These are phyloP conservation scores for Barnettozyma salicaria DNA, from an alignment of 805 yeast species.

Conservation along the genomic window DNA sequence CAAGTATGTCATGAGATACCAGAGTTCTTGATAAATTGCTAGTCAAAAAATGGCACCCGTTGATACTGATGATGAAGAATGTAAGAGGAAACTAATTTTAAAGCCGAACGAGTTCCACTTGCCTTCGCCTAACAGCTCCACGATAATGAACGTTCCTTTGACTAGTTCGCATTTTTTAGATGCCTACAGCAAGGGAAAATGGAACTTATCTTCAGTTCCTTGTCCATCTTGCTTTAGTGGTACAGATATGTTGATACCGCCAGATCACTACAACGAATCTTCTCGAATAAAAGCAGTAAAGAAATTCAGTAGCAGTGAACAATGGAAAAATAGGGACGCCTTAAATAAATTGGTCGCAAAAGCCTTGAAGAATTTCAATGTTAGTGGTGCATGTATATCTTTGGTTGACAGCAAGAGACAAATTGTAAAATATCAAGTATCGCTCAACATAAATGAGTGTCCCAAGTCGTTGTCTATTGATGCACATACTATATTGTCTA, in stretches of 20 bases:
- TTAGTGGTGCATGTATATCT: conserved; percentile 53
- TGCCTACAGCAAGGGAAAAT: conserved; percentile 48
- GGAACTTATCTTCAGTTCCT: conserved; percentile 48
- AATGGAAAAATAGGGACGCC: conserved; percentile 41
- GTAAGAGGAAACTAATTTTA: conserved; percentile 2
- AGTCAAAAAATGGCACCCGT: conserved; percentile 1
- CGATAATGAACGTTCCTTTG: conserved; percentile 29
- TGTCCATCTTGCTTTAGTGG: conserved; percentile 49
- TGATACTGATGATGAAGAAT: not conserved
- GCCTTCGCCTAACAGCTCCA: conserved; percentile 10
- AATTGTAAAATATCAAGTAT: conserved; percentile 42
- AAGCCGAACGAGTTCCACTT: conserved; percentile 9
- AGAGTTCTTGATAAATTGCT: no score
- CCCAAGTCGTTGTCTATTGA: conserved; percentile 57
- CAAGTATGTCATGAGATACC: no score
- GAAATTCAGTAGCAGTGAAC: conserved; percentile 33
- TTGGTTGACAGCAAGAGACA: conserved; percentile 45
- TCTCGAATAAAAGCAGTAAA: conserved; percentile 40
- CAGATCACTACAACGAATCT: conserved; percentile 48
- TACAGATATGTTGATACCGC: conserved; percentile 50
- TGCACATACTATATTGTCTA: conserved; percentile 60
- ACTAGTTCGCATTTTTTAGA: conserved; percentile 52
- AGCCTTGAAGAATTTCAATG: conserved; percentile 37
- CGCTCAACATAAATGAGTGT: conserved; percentile 43
- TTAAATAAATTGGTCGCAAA: conserved; percentile 35